phyloP scores from a whole-genome alignment of 1,284 basidiomycete species.

The Cutaneotrichosporon sp. region DNA sequence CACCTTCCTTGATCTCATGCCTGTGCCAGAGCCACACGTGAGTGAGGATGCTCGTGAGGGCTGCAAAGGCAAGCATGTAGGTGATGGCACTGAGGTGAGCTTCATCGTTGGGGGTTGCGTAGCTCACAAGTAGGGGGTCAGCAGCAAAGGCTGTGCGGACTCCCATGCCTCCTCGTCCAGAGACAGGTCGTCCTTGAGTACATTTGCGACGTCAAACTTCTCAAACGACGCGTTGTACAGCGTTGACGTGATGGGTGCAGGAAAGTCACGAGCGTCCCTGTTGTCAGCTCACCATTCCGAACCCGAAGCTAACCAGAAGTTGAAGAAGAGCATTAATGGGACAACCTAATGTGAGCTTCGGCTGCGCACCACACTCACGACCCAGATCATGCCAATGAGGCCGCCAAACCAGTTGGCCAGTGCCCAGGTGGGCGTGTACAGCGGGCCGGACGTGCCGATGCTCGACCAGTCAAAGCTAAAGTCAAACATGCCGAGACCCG shows the following conservation, averaged over 20 bases:
- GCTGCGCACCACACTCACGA: constrained; percentile 31
- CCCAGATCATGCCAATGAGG: constrained; percentile 49
- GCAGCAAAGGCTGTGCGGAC: constrained; percentile 45
- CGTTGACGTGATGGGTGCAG: constrained; percentile 39
- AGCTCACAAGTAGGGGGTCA: constrained; percentile 52
- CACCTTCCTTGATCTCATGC: constrained; percentile 49
- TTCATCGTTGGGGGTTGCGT: too few relatives aligned
- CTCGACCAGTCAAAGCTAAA: constrained; percentile 53
- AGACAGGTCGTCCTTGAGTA: constrained; percentile 47
- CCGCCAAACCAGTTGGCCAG: constrained; percentile 48
- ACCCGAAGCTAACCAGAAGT: constrained; percentile 46
- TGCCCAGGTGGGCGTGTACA: constrained; percentile 54
- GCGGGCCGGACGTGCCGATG: constrained; percentile 48
- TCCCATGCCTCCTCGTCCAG: constrained; percentile 49
- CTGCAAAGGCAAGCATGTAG: constrained; percentile 51
- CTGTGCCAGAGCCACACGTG: constrained; percentile 54
- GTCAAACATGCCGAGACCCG: constrained; percentile 52
- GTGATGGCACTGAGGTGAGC: constrained; percentile 33
- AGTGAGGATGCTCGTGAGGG: constrained; percentile 50
- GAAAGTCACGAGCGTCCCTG: constrained; percentile 48
- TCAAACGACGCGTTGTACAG: constrained; percentile 42
- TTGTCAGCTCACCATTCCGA: constrained; percentile 4
- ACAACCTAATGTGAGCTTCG: constrained; percentile 28
- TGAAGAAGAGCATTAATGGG: constrained; percentile 49
- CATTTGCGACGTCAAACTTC: constrained; percentile 47